Percentiles rank a stretch among this genome's conserved stretches.
Conservation (phyloP, 345 rosid genomes). For the Eucalyptus regnans region DNA sequence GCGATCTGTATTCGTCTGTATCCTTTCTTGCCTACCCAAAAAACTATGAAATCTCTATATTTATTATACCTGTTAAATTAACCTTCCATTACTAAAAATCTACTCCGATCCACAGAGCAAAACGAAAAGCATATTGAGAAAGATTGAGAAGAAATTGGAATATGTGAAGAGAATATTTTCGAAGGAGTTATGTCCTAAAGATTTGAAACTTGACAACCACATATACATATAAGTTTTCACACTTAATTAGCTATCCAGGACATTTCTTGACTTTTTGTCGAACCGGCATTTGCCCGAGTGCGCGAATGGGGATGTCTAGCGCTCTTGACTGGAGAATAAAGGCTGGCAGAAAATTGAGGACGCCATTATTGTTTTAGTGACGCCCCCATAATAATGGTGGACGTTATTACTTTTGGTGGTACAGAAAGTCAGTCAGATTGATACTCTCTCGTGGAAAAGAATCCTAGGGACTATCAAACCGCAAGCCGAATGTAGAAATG, state of each 20-base stretch:
- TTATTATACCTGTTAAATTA: background rate
- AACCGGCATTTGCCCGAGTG: background rate
- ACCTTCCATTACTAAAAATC: too few relatives aligned
- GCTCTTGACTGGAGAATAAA: background rate
- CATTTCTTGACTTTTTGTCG: background rate
- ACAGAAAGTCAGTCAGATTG: background rate
- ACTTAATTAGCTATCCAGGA: background rate
- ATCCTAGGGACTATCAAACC: background rate
- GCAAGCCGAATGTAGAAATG: too few relatives aligned
- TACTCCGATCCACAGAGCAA: too few relatives aligned
- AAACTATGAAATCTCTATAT: background rate
- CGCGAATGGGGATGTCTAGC: background rate
- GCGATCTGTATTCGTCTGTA: background rate
- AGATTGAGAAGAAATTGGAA: background rate
- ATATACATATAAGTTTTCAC: background rate
- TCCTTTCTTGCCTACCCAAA: background rate
- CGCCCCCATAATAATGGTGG: background rate
- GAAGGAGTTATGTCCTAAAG: background rate
- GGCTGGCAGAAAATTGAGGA: background rate
- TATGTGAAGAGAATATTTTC: background rate
- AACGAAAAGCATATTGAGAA: background rate
- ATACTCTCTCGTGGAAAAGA: background rate
- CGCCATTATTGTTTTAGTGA: background rate
- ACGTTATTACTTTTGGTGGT: background rate
- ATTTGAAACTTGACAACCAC: background rate